phyloP scores from a whole-genome alignment of 2,329 filamentous ascomycete species.

The Phyllosticta citrichinensis region DNA sequence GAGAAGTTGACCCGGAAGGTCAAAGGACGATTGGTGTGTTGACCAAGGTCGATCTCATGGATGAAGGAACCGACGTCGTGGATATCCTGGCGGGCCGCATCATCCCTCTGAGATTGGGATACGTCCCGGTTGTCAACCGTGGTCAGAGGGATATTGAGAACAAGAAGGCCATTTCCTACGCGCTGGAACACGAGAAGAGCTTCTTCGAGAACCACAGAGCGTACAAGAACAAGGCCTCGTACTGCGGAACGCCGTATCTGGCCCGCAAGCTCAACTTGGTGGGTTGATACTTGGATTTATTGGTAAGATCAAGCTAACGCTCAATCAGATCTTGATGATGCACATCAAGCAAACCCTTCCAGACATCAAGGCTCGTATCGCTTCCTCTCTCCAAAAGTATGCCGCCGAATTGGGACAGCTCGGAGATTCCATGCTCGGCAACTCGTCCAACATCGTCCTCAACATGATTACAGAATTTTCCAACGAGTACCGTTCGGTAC shows the following conservation, averaged over 20 bases:
- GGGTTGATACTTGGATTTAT: conserved; percentile 15
- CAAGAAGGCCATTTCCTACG: conserved; percentile 85
- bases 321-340: conserved; percentile 84
- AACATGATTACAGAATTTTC: conserved; percentile 99
- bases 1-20: conserved; percentile 94
- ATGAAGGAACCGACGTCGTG: conserved; percentile 94
- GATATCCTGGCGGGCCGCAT: conserved; percentile 97
- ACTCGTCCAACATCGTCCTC: conserved; percentile 90
- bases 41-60: conserved; percentile 98
- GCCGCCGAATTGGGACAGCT: conserved; percentile 67
- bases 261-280: conserved; percentile 90
- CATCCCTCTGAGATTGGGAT: conserved; percentile 87
- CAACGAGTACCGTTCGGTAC: conserved; percentile 90
- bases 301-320: conserved; percentile 17
- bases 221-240: conserved; percentile 95
- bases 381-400: conserved; percentile 91
- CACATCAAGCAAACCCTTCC: conserved; percentile 99
- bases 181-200: conserved; percentile 86
- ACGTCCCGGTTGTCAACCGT: conserved; percentile 95
- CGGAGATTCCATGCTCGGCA: conserved; percentile 90
- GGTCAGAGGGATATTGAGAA: conserved; percentile 98
- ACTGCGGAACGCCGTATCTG: conserved; percentile 95
- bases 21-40: conserved; percentile 97
- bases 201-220: conserved; percentile 99
- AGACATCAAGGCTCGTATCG: conserved; percentile 94